phyloP scores from a whole-genome alignment of 2,329 filamentous ascomycete genomes.

The Gnomoniopsis smithogilvyi region DNA sequence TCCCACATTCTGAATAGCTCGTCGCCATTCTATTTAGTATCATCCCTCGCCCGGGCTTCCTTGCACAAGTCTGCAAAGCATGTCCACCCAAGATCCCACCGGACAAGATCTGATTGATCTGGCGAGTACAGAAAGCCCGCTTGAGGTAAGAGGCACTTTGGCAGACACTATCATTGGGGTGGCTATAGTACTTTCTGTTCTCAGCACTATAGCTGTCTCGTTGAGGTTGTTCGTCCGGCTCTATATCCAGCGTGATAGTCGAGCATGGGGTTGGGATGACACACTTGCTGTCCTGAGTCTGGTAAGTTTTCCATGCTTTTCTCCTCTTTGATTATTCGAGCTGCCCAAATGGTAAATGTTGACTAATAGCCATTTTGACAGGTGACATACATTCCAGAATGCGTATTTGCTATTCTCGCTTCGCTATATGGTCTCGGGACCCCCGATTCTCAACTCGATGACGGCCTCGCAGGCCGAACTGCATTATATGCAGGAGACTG shows the following conservation, averaged over 20 bases:
- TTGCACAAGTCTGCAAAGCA: too few species aligned
- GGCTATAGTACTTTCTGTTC: background rate
- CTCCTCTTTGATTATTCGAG: background rate
- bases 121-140: background rate
- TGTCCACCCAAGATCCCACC: background rate
- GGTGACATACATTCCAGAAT: background rate
- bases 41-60: too few species aligned
- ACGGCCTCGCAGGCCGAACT: background rate
- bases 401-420: background rate
- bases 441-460: background rate
- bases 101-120: slow-evolving; percentile 1
- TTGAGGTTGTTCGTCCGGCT: background rate
- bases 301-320: background rate
- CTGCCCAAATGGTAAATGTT: background rate
- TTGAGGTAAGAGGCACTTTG: background rate
- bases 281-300: slow-evolving; percentile 1
- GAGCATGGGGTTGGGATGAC: slow-evolving; percentile 4
- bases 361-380: background rate
- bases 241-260: background rate
- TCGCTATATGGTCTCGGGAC: background rate
- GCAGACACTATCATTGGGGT: background rate
- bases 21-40: too few species aligned
- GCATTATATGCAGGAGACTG: background rate
- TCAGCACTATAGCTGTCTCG: background rate
- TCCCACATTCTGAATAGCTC: too few species aligned